These are phyloP conservation scores for Violaceomyces palustris DNA, from an alignment of 1,284 basidiomycete species.

Conservation along the genomic window DNA sequence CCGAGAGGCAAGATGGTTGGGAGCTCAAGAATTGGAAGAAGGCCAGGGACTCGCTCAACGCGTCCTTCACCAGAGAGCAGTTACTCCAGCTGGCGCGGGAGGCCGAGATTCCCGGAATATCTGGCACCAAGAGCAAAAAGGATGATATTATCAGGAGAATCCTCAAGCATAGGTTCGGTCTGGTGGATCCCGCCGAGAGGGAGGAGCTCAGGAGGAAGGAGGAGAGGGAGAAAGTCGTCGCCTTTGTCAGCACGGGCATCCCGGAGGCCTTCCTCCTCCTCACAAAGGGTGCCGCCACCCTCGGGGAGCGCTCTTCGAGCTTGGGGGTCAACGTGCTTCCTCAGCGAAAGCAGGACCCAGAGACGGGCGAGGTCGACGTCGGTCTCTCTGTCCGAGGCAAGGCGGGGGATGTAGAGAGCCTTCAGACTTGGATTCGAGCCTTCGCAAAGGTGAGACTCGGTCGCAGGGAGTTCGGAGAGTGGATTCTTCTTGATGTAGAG, in stretches of 20 bases:
- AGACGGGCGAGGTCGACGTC: too few species aligned
- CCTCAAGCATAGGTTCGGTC: constrained; percentile 24
- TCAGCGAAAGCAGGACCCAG: too few species aligned
- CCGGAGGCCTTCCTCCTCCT: constrained; percentile 26
- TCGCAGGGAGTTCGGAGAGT: too few species aligned
- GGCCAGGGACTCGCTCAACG: constrained; percentile 9
- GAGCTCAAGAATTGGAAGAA: constrained; percentile 26
- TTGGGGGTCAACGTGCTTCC: too few species aligned
- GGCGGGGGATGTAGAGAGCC: too few species aligned
- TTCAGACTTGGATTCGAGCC: too few species aligned
- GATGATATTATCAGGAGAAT: constrained; percentile 17
- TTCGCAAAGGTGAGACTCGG: too few species aligned
- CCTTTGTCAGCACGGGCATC: constrained; percentile 9
- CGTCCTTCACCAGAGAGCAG: constrained; percentile 26
- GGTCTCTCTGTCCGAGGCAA: too few species aligned
- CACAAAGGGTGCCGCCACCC: constrained; percentile 5
- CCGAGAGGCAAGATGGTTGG: neutral
- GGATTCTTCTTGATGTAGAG: too few species aligned
- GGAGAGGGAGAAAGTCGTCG: constrained; percentile 11
- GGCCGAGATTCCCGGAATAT: constrained; percentile 10
- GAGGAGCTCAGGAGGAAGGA: constrained; percentile 11
- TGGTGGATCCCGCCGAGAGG: constrained; percentile 15
- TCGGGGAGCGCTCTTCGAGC: too few species aligned
- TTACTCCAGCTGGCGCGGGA: constrained; percentile 8
- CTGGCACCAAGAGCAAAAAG: constrained; percentile 7